Conservation (phyloP, 768 basidiomycete species). For the Suillus sp. region DNA sequence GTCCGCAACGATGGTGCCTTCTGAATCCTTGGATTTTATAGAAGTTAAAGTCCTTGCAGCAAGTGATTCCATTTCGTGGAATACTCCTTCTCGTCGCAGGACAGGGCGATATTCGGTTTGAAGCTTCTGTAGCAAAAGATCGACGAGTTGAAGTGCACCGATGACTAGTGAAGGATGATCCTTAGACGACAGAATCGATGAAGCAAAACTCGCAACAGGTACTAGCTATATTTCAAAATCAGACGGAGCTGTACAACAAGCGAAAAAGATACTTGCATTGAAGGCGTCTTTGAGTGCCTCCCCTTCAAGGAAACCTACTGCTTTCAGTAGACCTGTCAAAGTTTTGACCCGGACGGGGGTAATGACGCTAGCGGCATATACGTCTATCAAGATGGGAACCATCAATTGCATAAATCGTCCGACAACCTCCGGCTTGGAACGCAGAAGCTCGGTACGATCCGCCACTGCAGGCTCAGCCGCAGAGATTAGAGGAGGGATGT, state of each 20-base stretch:
- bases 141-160: slow-evolving; percentile 90
- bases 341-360: slow-evolving; percentile 87
- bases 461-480: slow-evolving; percentile 34
- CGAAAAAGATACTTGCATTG: slow-evolving; percentile 51
- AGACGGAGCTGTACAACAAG: slow-evolving; percentile 8
- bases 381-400: slow-evolving; percentile 93
- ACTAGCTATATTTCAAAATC: slow-evolving; percentile 61
- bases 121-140: slow-evolving; percentile 83
- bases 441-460: slow-evolving; percentile 75
- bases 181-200: slow-evolving; percentile 88
- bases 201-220: slow-evolving; percentile 93
- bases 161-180: slow-evolving; percentile 88
- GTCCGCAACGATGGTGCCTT: slow-evolving; percentile 40
- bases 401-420: slow-evolving; percentile 85
- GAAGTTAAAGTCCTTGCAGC: slow-evolving; percentile 65
- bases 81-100: slow-evolving; percentile 93
- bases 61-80: slow-evolving; percentile 87
- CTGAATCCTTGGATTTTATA: slow-evolving; percentile 50
- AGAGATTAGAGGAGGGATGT: slow-evolving; percentile 35
- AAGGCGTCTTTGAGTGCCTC: slow-evolving; percentile 77
- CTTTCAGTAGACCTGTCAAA: slow-evolving; percentile 84
- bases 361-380: slow-evolving; percentile 98
- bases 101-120: slow-evolving; percentile 83
- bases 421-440: slow-evolving; percentile 74
- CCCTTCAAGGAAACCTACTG: slow-evolving; percentile 83